phyloP scores from a whole-genome alignment of 2,329 filamentous ascomycete genomes.

The Aspergillus sp. region DNA sequence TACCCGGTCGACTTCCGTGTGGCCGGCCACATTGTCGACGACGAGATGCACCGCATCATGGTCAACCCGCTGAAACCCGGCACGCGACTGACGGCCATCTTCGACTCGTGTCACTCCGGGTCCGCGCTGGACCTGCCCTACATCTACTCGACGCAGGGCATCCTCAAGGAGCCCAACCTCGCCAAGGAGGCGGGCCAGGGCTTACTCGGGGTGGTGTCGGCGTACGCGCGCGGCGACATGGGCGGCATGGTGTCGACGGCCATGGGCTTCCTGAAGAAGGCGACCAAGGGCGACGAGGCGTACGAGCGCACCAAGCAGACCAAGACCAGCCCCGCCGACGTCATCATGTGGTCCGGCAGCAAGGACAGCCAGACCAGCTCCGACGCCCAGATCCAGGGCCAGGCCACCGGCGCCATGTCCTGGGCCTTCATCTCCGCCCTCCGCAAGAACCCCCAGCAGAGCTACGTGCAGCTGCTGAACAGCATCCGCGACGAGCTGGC shows the following conservation, averaged over 20 bases:
- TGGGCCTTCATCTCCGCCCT: slow-evolving; percentile 92
- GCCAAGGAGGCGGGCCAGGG: slow-evolving; percentile 67
- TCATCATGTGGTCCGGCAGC: slow-evolving; percentile 96
- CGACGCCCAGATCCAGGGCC: slow-evolving; percentile 81
- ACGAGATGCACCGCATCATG: slow-evolving; percentile 75
- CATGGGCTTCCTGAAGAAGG: slow-evolving; percentile 85
- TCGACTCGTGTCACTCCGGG: slow-evolving; percentile 68
- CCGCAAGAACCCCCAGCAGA: slow-evolving; percentile 91
- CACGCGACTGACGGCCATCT: slow-evolving; percentile 72
- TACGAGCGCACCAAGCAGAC: slow-evolving; percentile 80
- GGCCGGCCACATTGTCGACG: slow-evolving; percentile 73
- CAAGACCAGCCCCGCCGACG: slow-evolving; percentile 91
- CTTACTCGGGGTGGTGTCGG: slow-evolving; percentile 65
- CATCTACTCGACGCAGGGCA: slow-evolving; percentile 65
- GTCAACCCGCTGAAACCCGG: slow-evolving; percentile 76
- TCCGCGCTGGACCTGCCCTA: slow-evolving; percentile 67
- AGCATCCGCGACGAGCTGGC: slow-evolving; percentile 87
- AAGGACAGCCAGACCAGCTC: slow-evolving; percentile 95
- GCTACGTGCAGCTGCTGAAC: slow-evolving; percentile 92
- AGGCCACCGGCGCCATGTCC: slow-evolving; percentile 97
- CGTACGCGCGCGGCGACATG: slow-evolving; percentile 82
- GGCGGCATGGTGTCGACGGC: slow-evolving; percentile 75
- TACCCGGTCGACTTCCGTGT: slow-evolving; percentile 72
- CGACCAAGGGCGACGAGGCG: slow-evolving; percentile 73
- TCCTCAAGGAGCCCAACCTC: slow-evolving; percentile 68